A percentile compares a stretch with the other conserved stretches of the same genome.
Conservation (phyloP, 345 rosid species). For the Salix udensis region DNA sequence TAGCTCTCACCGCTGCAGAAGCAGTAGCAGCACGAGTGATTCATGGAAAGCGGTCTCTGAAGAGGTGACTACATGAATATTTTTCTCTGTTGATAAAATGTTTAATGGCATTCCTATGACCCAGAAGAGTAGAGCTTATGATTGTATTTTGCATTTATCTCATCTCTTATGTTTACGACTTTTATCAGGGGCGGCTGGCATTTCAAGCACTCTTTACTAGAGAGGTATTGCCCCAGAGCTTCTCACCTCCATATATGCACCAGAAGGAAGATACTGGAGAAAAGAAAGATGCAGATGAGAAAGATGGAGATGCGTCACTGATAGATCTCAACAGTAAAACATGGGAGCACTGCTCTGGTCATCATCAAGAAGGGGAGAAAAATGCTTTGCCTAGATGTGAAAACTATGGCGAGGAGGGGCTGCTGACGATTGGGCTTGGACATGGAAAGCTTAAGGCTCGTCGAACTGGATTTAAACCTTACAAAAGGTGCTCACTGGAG, state of each 20-base stretch:
- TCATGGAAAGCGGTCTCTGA: slow-evolving; percentile 90
- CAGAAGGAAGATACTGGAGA: slow-evolving; percentile 27
- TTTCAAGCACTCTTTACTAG: slow-evolving; percentile 87
- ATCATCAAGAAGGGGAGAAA: slow-evolving; percentile 40
- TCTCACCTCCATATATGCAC: slow-evolving; percentile 51
- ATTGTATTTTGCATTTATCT: not conserved
- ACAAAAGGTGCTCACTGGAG: slow-evolving; percentile 83
- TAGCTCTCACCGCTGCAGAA: slow-evolving; percentile 58
- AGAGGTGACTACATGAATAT: slow-evolving; percentile 41
- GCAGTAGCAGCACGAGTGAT: slow-evolving; percentile 45
- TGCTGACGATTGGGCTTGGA: slow-evolving; percentile 55
- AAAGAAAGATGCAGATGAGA: slow-evolving; percentile 26
- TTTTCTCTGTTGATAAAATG: not conserved
- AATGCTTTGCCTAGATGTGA: slow-evolving; percentile 11
- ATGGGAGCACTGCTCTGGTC: slow-evolving; percentile 18
- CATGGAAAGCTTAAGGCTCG: slow-evolving; percentile 48
- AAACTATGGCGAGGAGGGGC: slow-evolving; percentile 35
- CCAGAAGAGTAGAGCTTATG: not conserved
- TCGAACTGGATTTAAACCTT: slow-evolving; percentile 86
- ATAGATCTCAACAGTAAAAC: slow-evolving; percentile 50
- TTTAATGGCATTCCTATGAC: not conserved
- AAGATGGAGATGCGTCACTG: slow-evolving; percentile 31
- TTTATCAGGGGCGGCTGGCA: slow-evolving; percentile 78
- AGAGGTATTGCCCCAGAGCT: slow-evolving; percentile 83
- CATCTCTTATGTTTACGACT: not conserved